Evolutionary conservation across 2,329 filamentous ascomycete genomes (phyloP), one percentile per base, ranked within the genome.

Genomic region (Sordariomycetes sp.): DNA sequence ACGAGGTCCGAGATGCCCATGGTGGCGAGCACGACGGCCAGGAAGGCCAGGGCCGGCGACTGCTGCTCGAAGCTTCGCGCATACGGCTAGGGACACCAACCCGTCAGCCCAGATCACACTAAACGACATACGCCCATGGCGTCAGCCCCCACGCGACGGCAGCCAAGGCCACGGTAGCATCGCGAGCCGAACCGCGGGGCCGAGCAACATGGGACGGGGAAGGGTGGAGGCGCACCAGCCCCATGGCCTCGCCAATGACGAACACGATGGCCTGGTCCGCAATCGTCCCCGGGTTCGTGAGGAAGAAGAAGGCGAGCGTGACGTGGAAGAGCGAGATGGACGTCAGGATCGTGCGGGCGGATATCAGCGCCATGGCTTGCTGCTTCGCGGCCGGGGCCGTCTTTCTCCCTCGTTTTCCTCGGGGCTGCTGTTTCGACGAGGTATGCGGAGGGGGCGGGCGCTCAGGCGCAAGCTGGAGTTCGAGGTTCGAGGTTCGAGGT

Each of bases 281-380:
- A 64, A 96, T 77, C 51, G 80, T 77, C 60, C 74, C 73, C 6
- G 91, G 91, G 59, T 79, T 84, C 50, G 82, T 86, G 64, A 95
- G 77, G 73, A 96, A 86, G 74, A 94, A 89, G 71, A 86, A 90
- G 64, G 85, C 90, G 54, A 94, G 76, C 6, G 88, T 89, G 62
- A 96, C 71, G 72, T 96, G 89, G 74, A 94, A 90, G 67, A 95
- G 80, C 63, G 87, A 87, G 63, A 96, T 75, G 56, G 84, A 85
- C 64, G 88, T 86, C 64, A 96, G 86, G 69, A 96, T 85, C 10
- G 86, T 89, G 66, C 81, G 86, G 60, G 85, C 84, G 2, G 89
- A 90, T 65, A 96, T 79, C 68, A 95, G 76, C 35, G 83, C 86
- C 91, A 96, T 96, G 60, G 56, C 75, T 64, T 48, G 13, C 42